Conservation (phyloP, 768 basidiomycete species). For the Serendipita indica region DNA sequence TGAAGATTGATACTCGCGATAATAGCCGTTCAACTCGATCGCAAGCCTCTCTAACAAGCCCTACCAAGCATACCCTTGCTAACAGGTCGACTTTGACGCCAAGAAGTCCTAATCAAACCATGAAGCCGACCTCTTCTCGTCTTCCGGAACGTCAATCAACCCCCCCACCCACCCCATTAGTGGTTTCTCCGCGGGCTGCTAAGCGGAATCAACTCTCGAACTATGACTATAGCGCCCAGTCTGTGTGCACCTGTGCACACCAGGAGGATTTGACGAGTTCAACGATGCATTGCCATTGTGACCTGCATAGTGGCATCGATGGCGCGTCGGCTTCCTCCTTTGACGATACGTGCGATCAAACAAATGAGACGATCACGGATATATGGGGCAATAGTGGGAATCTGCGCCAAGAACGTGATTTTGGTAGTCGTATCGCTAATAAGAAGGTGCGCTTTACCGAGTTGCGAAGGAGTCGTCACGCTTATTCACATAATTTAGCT, state of each 20-base stretch:
- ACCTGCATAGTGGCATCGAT: too few species aligned
- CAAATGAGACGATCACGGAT: too few species aligned
- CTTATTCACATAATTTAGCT: too few species aligned
- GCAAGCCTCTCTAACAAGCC: background rate
- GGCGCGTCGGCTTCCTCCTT: too few species aligned
- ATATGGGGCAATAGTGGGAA: too few species aligned
- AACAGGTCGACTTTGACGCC: background rate
- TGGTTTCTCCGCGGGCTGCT: background rate
- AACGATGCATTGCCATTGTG: background rate
- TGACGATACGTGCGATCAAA: too few species aligned
- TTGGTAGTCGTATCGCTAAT: too few species aligned
- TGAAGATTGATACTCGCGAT: background rate
- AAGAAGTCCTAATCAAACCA: background rate
- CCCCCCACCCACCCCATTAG: background rate
- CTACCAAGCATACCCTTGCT: background rate
- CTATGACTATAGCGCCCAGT: background rate
- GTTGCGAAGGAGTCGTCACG: too few species aligned
- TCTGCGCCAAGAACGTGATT: too few species aligned
- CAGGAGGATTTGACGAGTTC: background rate
- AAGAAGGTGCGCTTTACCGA: too few species aligned
- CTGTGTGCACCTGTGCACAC: background rate
- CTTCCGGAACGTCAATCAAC: constrained; percentile 1
- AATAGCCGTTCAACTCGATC: too few species aligned
- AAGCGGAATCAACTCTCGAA: background rate
- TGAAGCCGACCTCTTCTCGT: background rate